A percentile compares a stretch with the other conserved stretches of the same genome.
These are phyloP conservation scores for Rhododendron henanense DNA, from an alignment of 148 eudicot genomes.

Conservation along the genomic window DNA sequence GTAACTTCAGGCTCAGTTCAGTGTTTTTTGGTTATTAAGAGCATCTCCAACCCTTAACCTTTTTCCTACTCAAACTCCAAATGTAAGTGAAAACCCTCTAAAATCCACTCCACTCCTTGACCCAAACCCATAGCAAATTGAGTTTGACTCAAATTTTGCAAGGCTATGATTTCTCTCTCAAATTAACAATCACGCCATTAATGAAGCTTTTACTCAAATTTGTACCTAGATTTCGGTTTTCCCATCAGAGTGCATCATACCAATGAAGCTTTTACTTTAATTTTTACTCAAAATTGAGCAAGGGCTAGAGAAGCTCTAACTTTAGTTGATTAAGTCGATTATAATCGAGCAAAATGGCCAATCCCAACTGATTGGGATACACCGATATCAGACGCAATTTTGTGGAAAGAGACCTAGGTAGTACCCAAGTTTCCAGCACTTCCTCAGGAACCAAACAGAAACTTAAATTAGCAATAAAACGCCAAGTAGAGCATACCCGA, in stretches of 20 bases:
- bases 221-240: too few relatives aligned
- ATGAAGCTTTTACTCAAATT: too few relatives aligned
- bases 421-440: not conserved
- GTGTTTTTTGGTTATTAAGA: not conserved
- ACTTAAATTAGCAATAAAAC: not conserved
- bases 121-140: not conserved
- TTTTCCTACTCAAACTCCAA: not conserved
- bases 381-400: too few relatives aligned
- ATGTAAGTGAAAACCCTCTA: not conserved
- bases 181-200: too few relatives aligned
- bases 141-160: too few relatives aligned
- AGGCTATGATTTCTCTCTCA: too few relatives aligned
- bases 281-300: too few relatives aligned
- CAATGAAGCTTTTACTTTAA: too few relatives aligned
- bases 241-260: too few relatives aligned
- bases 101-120: not conserved
- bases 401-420: not conserved
- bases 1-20: too few relatives aligned
- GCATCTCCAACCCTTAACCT: not conserved
- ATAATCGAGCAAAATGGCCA: not conserved
- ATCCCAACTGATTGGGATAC: not conserved
- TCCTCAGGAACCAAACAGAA: not conserved
- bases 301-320: too few relatives aligned
- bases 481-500: constrained; percentile 36
- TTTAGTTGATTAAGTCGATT: not conserved